phyloP scores from a whole-genome alignment of 768 basidiomycete genomes.

The Cubamyces sp. region DNA sequence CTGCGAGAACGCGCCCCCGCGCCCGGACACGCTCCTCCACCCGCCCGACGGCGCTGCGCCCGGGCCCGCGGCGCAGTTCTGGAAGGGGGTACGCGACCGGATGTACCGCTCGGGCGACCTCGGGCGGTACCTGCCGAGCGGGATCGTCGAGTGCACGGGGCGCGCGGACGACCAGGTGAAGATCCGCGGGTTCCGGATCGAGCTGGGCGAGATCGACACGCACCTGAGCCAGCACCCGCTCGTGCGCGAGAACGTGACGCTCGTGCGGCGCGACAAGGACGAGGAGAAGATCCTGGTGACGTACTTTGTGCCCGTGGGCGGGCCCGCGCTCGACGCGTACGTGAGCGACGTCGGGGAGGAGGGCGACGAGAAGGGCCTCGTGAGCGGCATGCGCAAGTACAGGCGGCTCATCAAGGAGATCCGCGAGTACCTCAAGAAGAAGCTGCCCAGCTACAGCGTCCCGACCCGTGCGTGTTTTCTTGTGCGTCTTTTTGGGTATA shows the following conservation, averaged over 20 bases:
- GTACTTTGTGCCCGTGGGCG: slow-evolving; percentile 92
- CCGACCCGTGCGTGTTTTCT: slow-evolving; percentile 72
- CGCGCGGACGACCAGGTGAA: slow-evolving; percentile 99
- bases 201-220: slow-evolving; percentile 97
- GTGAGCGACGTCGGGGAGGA: slow-evolving; percentile 63
- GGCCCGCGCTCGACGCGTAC: slow-evolving; percentile 65
- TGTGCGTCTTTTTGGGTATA: background rate
- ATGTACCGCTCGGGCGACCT: slow-evolving; percentile 99
- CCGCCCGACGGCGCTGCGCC: slow-evolving; percentile 53
- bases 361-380: slow-evolving; percentile 60
- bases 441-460: slow-evolving; percentile 92
- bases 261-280: slow-evolving; percentile 96
- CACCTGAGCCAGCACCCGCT: slow-evolving; percentile 92
- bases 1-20: slow-evolving; percentile 45
- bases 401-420: slow-evolving; percentile 90
- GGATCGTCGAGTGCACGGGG: slow-evolving; percentile 94
- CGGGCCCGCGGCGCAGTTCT: slow-evolving; percentile 76
- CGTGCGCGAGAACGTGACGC: slow-evolving; percentile 96
- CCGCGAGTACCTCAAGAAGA: slow-evolving; percentile 94
- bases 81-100: slow-evolving; percentile 95
- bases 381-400: slow-evolving; percentile 83
- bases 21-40: slow-evolving; percentile 74
- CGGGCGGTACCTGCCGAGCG: slow-evolving; percentile 90
- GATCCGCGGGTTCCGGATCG: slow-evolving; percentile 98
- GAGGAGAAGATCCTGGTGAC: slow-evolving; percentile 98